Base-by-base conservation (phyloP, 1,139 yeast species). In the Lodderomyces beijingensis region DNA sequence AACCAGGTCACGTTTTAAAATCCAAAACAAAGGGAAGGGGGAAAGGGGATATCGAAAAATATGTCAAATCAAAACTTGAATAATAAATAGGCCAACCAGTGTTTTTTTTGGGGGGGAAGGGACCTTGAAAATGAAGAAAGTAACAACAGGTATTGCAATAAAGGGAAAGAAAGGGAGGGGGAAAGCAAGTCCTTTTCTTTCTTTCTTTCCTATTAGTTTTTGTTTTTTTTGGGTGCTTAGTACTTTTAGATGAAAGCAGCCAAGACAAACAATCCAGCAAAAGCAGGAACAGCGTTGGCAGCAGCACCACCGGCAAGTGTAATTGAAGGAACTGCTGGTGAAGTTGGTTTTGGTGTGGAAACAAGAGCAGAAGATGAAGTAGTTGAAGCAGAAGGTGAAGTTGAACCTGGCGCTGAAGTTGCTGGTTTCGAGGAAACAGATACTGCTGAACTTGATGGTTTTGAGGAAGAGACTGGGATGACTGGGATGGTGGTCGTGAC, bases 241-340 rank as follows among this genome's bases (percentile, higher is more conserved):
- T 11, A 16, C 40, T 45, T 57, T 64, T 66, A 67, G 59, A 67
- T 60, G 51, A 67, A 58, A 62, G 73, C 73, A 47, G 22, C 32
- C 26, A 29, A 15, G 23, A 27, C 32, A 19, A 29, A 29, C 9
- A 29, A 19, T 16, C 32, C 32, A 14, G 27, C 32, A 13, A 29
- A 18, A 16, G 67, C 69, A 49, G 65, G 60, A 43, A 71, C 72
- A 40, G 70, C 71, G 40, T 64, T 60, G 62, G 70, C 72, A 45
- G 70, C 72, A 21, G 27, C 25, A 15, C 27, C 32, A 62, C 70
- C 71, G 39, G 53, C 58, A 45, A 57, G 70, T 39, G 54, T 57
- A 44, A 57, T 70, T 41, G 53, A 59, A 53, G 56, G 59, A 53
- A 51, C 62, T 47, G 63, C 67, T 38, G 40, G 51, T 38, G 51